Evolutionary conservation across 2,329 filamentous ascomycete species (phyloP).

Genomic region (Cercospora zeina): DNA sequence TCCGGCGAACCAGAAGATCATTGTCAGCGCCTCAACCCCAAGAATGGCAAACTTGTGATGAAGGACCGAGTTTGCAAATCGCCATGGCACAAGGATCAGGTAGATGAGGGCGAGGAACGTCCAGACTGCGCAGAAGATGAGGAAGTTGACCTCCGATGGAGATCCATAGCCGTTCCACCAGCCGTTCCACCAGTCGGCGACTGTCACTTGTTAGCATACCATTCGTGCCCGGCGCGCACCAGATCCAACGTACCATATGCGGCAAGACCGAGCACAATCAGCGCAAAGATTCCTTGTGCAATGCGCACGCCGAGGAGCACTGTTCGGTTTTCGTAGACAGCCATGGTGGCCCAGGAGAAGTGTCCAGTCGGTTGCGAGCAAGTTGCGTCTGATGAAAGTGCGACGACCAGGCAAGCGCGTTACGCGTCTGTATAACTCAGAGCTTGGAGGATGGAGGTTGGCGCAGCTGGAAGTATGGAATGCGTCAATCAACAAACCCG

Average conservation of each 20-base stretch:
- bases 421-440: not conserved
- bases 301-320: slow-evolving; percentile 64
- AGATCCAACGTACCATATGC: slow-evolving; percentile 62
- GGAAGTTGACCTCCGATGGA: slow-evolving; percentile 68
- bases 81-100: slow-evolving; percentile 63
- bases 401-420: not conserved
- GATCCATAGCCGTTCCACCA: slow-evolving; percentile 53
- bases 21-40: slow-evolving; percentile 68
- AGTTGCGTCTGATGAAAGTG: not conserved
- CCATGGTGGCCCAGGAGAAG: not conserved
- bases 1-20: slow-evolving; percentile 87
- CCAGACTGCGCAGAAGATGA: slow-evolving; percentile 78
- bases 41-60: slow-evolving; percentile 68
- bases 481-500: not conserved
- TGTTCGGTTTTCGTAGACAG: slow-evolving; percentile 8
- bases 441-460: slow-evolving; percentile 2
- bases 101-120: slow-evolving; percentile 69
- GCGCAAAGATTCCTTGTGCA: slow-evolving; percentile 65
- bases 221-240: slow-evolving; percentile 17
- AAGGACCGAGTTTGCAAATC: slow-evolving; percentile 43
- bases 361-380: not conserved
- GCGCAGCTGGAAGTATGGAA: slow-evolving; percentile 1
- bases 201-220: slow-evolving; percentile 30
- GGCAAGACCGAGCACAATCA: slow-evolving; percentile 74
- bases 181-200: slow-evolving; percentile 13